A percentile compares a stretch with the other conserved stretches of the same genome.
These are phyloP conservation scores for Dendrothele bispora DNA, from an alignment of 768 basidiomycete genomes.

Conservation along the genomic window DNA sequence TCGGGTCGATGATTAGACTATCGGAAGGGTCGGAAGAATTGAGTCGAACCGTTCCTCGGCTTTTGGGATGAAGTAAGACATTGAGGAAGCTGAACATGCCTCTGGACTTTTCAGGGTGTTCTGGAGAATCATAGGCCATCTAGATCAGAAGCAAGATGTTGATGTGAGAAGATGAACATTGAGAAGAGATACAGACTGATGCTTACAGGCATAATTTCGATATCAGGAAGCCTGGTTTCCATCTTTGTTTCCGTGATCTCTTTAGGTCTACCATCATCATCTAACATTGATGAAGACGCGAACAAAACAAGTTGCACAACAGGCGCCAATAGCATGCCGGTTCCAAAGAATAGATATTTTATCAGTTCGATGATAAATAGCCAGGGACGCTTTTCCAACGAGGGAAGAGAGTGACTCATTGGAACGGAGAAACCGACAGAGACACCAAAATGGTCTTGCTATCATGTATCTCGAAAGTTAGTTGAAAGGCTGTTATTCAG, in stretches of 20 bases:
- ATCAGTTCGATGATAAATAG: conserved; percentile 2
- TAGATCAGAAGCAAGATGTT: neutral
- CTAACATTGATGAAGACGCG: neutral
- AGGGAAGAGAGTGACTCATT: conserved; percentile 2
- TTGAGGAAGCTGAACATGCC: conserved; percentile 9
- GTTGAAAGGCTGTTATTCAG: neutral
- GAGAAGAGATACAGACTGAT: neutral
- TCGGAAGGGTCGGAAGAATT: conserved; percentile 2
- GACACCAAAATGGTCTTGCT: conserved; percentile 8
- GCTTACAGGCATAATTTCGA: conserved; percentile 7
- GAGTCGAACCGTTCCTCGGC: conserved; percentile 4
- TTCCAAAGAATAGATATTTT: conserved; percentile 6
- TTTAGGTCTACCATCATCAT: neutral
- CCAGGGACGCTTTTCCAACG: conserved; percentile 5
- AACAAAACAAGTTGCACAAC: conserved; percentile 5
- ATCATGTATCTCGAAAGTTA: neutral
- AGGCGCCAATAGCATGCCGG: conserved; percentile 6
- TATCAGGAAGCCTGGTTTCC: conserved; percentile 2
- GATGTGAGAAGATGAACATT: neutral
- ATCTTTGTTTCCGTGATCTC: neutral
- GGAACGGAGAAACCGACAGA: conserved; percentile 6
- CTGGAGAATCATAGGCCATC: conserved; percentile 8
- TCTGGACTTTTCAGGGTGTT: neutral
- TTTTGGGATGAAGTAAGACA: conserved; percentile 5
- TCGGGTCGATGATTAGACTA: conserved; percentile 1